Percentiles rank a stretch among this genome's conserved stretches.
Conservation (phyloP, 768 basidiomycete species). For the Chlorophyllum brunneum region DNA sequence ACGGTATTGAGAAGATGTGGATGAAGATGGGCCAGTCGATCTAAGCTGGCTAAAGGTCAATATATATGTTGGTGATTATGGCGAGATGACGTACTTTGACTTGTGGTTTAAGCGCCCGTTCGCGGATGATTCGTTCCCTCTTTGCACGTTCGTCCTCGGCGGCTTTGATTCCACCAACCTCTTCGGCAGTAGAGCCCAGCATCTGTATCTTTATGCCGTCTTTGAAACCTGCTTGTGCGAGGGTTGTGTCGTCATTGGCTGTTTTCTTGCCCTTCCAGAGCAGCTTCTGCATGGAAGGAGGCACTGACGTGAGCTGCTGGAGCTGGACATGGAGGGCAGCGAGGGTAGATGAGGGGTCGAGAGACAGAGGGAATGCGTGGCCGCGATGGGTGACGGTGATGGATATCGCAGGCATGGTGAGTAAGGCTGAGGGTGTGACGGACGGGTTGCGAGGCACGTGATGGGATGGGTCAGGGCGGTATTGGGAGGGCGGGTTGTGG, state of each 20-base stretch:
- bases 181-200: conserved; percentile 60
- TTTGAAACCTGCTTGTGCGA: conserved; percentile 50
- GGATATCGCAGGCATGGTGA: background rate
- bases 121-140: conserved; percentile 54
- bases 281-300: conserved; percentile 64
- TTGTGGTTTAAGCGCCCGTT: conserved; percentile 53
- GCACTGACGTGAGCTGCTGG: conserved; percentile 64
- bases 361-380: conserved; percentile 38
- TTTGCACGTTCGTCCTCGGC: conserved; percentile 56
- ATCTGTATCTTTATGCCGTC: conserved; percentile 66
- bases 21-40: conserved; percentile 21
- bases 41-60: conserved; percentile 29
- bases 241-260: conserved; percentile 25
- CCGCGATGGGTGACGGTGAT: conserved; percentile 47
- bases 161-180: conserved; percentile 49
- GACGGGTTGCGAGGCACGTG: conserved; percentile 1
- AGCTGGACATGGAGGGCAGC: conserved; percentile 44
- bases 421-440: no score
- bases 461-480: no score
- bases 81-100: conserved; percentile 41
- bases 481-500: background rate
- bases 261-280: conserved; percentile 65
- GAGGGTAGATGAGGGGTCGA: conserved; percentile 51
- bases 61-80: conserved; percentile 57
- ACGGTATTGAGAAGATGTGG: conserved; percentile 41